Base-by-base conservation (phyloP, 2,329 filamentous ascomycete species). In the Colletotrichum neosansevieriae region DNA sequence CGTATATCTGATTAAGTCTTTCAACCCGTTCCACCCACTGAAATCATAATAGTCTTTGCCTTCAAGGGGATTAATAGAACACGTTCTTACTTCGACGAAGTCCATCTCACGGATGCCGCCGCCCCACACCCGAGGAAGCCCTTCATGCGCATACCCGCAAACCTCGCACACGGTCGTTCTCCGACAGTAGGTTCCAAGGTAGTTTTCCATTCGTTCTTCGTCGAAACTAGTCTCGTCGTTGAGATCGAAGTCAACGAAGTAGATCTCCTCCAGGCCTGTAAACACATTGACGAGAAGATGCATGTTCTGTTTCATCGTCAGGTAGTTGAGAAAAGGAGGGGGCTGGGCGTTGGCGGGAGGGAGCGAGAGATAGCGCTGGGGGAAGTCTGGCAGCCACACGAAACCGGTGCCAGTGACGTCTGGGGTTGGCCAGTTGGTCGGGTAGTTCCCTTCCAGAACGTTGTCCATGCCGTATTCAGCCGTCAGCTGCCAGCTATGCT, bases 271-370 rank as follows among this genome's bases (percentile, higher is more conserved):
- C 3, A 68, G 29, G 1, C 6, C 17, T 17, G 40, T 13, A 44
- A 68, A 64, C 15, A 54, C 17, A 21, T 68, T 53, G 0, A 45
- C 24, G 24, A 68, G 13, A 9, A 68, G 13, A 15, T 44, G 60
- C 6, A 64, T 21, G 11, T 47, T 45, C 40, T 38, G 29, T 2
- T 4, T 29, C 29, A 29, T 29, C 29, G 6, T 4, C 29, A 2
- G 29, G 29, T 6, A 7, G 36, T 13, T 13, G 11, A 38, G 36
- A 3, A 6, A 2, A 15, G 29, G 6, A 29, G 29, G 29, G 29
- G 9, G 29, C 29, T 6, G 29, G 9, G 1, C 6, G 1, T 9
- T 2, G 29, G 29, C 29, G 29, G 29, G 29, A 38, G 36, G 36
- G 36, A 38, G 36, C 3, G 2, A 12, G 15, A 58, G 19, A 4